Evolutionary conservation across 345 rosid species (phyloP), one percentile per base, ranked within the genome.

Genomic region (Eucalyptus rudis): DNA sequence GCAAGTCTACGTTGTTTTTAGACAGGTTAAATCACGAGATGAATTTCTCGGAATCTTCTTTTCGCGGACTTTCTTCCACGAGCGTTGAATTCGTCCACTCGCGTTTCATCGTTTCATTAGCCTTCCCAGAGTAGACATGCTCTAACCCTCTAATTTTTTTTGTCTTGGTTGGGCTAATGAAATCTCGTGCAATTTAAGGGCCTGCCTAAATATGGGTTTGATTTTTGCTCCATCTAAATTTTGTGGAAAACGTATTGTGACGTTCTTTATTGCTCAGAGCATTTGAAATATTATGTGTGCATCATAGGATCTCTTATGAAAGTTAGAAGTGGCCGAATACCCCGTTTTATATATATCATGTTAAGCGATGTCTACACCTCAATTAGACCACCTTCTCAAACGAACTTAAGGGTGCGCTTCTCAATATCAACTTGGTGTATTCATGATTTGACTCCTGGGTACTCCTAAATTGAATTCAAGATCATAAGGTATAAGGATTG

Each of bases 111-210:
- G 36, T n/a, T 64, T 62, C 16, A 6, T 62, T 62, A 27, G 68
- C 31, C 36, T 62, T 62, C 33, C 33, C 71, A n/a, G n/a, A 62
- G 16, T 13, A 62, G 40, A n/a, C 36, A n/a, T 64, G 20, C 36
- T 2, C 1, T n/a, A 15, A n/a, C 76, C 15, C n/a, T 6, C 15
- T 13, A 25, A 22, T 0, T 12, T 59, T 59, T 59, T 0, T 59
- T 59, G 43, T 62, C 33, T 62, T 62, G 68, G 33, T 12, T 6
- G 68, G 33, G 62, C 6, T 56, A 56, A 56, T 9, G 62, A 56
- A 56, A 24, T 56, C 62, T 56, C 62, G 62, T 10, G 29, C 29
- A 10, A 9, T 56, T 56, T 56, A 22, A 56, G 62, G 62, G 29
- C 29, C 29, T 24, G 29, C 62, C 62, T 56, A 56, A 56, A 56